These are phyloP conservation scores for Penicillium sp. DNA, from an alignment of 2,329 filamentous ascomycete species.

Conservation along the genomic window DNA sequence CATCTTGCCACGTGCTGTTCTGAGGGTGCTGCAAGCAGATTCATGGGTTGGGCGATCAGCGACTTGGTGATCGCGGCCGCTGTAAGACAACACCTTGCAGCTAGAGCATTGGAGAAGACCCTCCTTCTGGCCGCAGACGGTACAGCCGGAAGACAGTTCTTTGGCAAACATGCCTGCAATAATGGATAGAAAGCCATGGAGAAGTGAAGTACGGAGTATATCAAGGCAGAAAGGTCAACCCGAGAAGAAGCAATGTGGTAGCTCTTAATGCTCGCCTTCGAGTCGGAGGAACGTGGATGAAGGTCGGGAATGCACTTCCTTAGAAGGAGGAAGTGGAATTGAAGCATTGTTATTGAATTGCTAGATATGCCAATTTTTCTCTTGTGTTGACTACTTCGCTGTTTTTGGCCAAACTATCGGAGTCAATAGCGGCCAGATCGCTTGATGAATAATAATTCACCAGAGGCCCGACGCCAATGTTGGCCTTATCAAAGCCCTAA, in stretches of 20 bases:
- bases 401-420: background rate
- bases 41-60: constrained; percentile 3
- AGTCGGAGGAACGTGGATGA: background rate
- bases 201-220: background rate
- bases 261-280: background rate
- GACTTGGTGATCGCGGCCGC: constrained; percentile 4
- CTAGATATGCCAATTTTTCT: background rate
- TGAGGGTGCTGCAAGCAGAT: constrained; percentile 3
- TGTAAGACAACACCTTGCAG: constrained; percentile 10
- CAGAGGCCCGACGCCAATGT: too few species aligned
- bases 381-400: background rate
- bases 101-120: constrained; percentile 5
- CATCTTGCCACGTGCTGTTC: constrained; percentile 14
- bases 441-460: background rate
- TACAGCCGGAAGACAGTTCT: constrained; percentile 1
- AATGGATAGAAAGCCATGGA: background rate
- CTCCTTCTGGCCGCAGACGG: background rate
- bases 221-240: background rate
- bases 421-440: background rate
- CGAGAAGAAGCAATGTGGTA: background rate
- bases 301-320: background rate
- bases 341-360: background rate
- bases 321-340: background rate
- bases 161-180: background rate
- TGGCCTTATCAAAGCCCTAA: too few species aligned